Percentiles rank a stretch among this genome's conserved stretches.
Evolutionary conservation across 2,329 filamentous ascomycete species (phyloP).

Genomic region (Cladosporium sp.): DNA sequence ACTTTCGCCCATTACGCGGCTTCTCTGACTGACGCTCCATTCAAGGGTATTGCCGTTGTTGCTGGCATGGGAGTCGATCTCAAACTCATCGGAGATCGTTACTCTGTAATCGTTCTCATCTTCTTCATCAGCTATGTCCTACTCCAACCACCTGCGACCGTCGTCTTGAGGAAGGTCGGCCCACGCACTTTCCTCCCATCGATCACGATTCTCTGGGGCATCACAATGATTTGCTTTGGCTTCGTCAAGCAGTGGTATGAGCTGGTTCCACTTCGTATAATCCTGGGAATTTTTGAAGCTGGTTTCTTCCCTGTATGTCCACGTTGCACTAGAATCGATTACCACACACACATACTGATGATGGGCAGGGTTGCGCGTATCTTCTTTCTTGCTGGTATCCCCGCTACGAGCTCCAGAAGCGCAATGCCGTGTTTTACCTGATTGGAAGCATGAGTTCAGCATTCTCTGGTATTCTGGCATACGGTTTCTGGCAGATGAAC

Average conservation of each 20-base stretch:
- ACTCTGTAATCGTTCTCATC: slow-evolving; percentile 54
- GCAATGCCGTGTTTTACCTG: slow-evolving; percentile 46
- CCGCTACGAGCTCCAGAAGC: slow-evolving; percentile 35
- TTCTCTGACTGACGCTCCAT: slow-evolving; percentile 13
- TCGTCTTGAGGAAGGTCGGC: slow-evolving; percentile 63
- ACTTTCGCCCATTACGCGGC: neutral
- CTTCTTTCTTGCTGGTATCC: slow-evolving; percentile 59
- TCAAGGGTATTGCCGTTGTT: slow-evolving; percentile 31
- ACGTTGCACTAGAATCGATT: neutral
- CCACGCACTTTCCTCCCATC: slow-evolving; percentile 31
- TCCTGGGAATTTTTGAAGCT: slow-evolving; percentile 61
- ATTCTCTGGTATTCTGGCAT: slow-evolving; percentile 41
- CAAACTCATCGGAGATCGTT: slow-evolving; percentile 26
- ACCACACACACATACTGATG: slow-evolving; percentile 4
- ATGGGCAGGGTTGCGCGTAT: slow-evolving; percentile 52
- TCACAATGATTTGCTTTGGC: slow-evolving; percentile 59
- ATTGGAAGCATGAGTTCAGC: slow-evolving; percentile 46
- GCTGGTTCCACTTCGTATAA: slow-evolving; percentile 51
- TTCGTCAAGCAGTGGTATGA: slow-evolving; percentile 52
- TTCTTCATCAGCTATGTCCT: slow-evolving; percentile 72
- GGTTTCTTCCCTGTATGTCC: slow-evolving; percentile 40
- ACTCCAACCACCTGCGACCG: slow-evolving; percentile 66
- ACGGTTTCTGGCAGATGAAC: slow-evolving; percentile 35
- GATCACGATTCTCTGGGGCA: slow-evolving; percentile 54
- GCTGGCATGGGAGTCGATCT: slow-evolving; percentile 33